Evolutionary conservation across 176 grass and related monocot species (phyloP).

Genomic region (Oryza coarctata): DNA sequence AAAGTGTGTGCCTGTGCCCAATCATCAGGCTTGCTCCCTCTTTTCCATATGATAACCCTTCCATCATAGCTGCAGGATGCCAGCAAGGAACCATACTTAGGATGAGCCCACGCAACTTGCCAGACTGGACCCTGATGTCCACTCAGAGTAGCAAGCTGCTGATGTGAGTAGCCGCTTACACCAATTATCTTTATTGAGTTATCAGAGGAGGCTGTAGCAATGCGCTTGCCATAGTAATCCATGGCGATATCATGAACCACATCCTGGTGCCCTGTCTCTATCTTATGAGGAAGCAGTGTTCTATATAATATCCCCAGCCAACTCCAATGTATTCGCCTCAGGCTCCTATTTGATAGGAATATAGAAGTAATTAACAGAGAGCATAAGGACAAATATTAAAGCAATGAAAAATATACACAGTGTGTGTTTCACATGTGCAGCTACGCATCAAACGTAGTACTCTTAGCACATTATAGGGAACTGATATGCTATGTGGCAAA

Average conservation of each 20-base stretch:
- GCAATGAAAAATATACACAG: not conserved
- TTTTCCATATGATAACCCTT: not conserved
- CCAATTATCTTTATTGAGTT: not conserved
- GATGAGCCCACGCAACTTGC: not conserved
- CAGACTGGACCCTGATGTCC: not conserved
- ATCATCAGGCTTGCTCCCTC: not conserved
- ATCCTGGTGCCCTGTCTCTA: not conserved
- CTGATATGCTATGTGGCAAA: too few relatives aligned
- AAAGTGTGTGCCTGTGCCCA: not conserved
- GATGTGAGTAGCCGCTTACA: not conserved
- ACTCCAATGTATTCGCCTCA: not conserved
- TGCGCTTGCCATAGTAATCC: not conserved
- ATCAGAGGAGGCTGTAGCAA: not conserved
- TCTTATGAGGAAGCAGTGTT: not conserved
- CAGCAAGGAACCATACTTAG: not conserved
- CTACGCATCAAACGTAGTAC: not conserved
- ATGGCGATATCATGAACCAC: not conserved
- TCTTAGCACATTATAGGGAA: too few relatives aligned
- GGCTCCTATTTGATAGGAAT: not conserved
- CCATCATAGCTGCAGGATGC: not conserved
- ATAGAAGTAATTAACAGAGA: not conserved
- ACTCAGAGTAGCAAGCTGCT: not conserved
- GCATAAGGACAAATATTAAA: not conserved
- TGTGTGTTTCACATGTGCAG: not conserved
- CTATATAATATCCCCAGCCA: not conserved